Evolutionary conservation across 2,329 filamentous ascomycete species (phyloP).

Genomic region (Pyrenophora teres): DNA sequence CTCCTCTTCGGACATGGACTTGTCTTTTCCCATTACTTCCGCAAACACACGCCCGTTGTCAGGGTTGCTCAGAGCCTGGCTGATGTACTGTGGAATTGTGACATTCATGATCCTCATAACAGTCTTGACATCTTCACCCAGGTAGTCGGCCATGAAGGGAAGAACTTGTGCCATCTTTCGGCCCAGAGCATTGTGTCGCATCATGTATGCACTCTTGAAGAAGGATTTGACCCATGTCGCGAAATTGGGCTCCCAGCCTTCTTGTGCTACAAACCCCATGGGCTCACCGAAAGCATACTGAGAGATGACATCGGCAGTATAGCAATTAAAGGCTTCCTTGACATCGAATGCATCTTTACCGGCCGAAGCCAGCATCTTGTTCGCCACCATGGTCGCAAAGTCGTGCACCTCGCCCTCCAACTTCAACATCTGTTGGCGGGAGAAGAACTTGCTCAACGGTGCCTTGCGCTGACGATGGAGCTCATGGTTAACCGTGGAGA

Average conservation of each 20-base stretch:
- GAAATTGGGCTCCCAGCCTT: slow-evolving; percentile 36
- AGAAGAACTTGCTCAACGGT: slow-evolving; percentile 46
- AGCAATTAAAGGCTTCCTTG: slow-evolving; percentile 38
- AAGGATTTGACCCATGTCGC: slow-evolving; percentile 35
- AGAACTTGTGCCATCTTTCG: slow-evolving; percentile 31
- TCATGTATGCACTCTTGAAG: slow-evolving; percentile 35
- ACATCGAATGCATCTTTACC: slow-evolving; percentile 28
- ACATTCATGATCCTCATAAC: slow-evolving; percentile 36
- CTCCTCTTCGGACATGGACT: slow-evolving; percentile 27
- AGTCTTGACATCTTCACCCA: slow-evolving; percentile 32
- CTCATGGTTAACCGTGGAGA: slow-evolving; percentile 36
- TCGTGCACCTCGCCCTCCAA: slow-evolving; percentile 30
- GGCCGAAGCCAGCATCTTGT: slow-evolving; percentile 27
- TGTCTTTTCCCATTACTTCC: slow-evolving; percentile 26
- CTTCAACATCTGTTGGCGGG: slow-evolving; percentile 36
- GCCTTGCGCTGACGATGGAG: slow-evolving; percentile 40
- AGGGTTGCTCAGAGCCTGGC: slow-evolving; percentile 27
- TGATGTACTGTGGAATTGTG: slow-evolving; percentile 31
- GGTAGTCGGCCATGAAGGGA: slow-evolving; percentile 33
- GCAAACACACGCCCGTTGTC: slow-evolving; percentile 34
- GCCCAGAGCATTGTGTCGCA: slow-evolving; percentile 31
- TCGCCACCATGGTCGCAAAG: slow-evolving; percentile 20
- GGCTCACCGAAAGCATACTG: slow-evolving; percentile 35
- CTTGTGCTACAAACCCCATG: slow-evolving; percentile 35
- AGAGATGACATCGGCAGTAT: slow-evolving; percentile 33